A percentile compares a stretch with the other conserved stretches of the same genome.
Evolutionary conservation across 495 filamentous ascomycete genomes (phyloP).

Genomic region (Penicillium manginii): DNA sequence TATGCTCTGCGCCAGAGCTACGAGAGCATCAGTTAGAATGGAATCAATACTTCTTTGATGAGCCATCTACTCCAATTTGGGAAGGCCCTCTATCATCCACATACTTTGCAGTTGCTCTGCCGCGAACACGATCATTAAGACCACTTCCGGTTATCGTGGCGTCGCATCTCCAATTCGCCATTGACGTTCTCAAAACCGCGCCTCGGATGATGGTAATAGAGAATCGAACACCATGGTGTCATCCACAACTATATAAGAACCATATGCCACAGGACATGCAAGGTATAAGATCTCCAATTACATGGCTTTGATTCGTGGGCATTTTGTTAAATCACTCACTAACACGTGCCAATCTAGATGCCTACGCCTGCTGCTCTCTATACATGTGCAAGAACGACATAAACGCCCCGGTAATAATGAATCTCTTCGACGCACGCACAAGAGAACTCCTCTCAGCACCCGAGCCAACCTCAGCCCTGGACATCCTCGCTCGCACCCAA

Average conservation of each 20-base stretch:
- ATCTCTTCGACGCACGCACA: slow-evolving; percentile 42
- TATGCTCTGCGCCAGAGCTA: background rate
- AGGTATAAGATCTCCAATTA: slow-evolving; percentile 29
- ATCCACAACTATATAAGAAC: slow-evolving; percentile 48
- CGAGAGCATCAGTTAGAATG: background rate
- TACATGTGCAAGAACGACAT: slow-evolving; percentile 49
- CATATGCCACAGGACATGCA: slow-evolving; percentile 52
- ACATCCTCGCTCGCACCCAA: slow-evolving; percentile 36
- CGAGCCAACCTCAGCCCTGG: slow-evolving; percentile 28
- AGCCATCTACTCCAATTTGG: background rate
- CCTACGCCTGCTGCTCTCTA: slow-evolving; percentile 51
- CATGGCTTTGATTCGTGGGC: background rate
- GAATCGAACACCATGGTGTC: slow-evolving; percentile 54
- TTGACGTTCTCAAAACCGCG: slow-evolving; percentile 43
- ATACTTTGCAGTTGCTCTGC: slow-evolving; percentile 7
- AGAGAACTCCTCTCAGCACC: slow-evolving; percentile 40
- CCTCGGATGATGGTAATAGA: slow-evolving; percentile 52
- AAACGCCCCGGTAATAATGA: slow-evolving; percentile 48
- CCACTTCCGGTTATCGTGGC: slow-evolving; percentile 29
- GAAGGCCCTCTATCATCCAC: background rate
- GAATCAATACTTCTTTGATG: background rate
- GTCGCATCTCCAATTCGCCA: slow-evolving; percentile 46
- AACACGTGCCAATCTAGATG: slow-evolving; percentile 38
- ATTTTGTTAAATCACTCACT: too few relatives aligned
- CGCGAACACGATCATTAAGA: slow-evolving; percentile 9